Percentiles rank a stretch among this genome's conserved stretches.
phyloP scores from a whole-genome alignment of 176 grass and related monocot genomes.

The Oryza meyeriana region DNA sequence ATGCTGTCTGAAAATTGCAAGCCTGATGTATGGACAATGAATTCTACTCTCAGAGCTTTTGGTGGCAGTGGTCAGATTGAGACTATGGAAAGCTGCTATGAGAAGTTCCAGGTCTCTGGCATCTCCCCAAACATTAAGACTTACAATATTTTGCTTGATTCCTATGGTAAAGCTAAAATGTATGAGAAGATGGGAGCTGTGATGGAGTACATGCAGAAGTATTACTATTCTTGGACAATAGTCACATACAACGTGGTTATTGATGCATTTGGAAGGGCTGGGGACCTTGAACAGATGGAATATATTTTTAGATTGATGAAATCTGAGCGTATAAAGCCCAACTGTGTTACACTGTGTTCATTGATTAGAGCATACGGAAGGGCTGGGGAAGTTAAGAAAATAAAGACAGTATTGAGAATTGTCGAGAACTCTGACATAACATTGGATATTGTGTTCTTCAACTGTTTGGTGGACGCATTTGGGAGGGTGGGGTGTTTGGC shows the following conservation, averaged over 20 bases:
- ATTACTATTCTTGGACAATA: constrained; percentile 88
- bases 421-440: constrained; percentile 79
- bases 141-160: constrained; percentile 93
- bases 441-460: constrained; percentile 89
- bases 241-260: constrained; percentile 96
- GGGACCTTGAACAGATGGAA: constrained; percentile 86
- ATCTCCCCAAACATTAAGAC: constrained; percentile 90
- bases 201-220: constrained; percentile 99
- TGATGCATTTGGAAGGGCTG: constrained; percentile 84
- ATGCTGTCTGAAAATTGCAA: constrained; percentile 75
- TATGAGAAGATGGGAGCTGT: constrained; percentile 97
- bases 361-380: constrained; percentile 87
- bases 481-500: constrained; percentile 77
- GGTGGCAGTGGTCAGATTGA: constrained; percentile 83
- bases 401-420: constrained; percentile 62
- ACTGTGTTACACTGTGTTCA: constrained; percentile 89
- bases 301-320: constrained; percentile 96
- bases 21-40: constrained; percentile 98
- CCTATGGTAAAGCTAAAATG: constrained; percentile 89
- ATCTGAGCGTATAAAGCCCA: constrained; percentile 91
- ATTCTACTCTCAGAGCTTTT: constrained; percentile 84
- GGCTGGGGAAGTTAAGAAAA: constrained; percentile 61
- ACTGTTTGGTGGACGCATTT: constrained; percentile 95
- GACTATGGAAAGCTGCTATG: constrained; percentile 87
- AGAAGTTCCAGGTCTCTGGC: constrained; percentile 86